Conservation (phyloP, 129 eudicot genomes). For the Escallonia herrerae region DNA sequence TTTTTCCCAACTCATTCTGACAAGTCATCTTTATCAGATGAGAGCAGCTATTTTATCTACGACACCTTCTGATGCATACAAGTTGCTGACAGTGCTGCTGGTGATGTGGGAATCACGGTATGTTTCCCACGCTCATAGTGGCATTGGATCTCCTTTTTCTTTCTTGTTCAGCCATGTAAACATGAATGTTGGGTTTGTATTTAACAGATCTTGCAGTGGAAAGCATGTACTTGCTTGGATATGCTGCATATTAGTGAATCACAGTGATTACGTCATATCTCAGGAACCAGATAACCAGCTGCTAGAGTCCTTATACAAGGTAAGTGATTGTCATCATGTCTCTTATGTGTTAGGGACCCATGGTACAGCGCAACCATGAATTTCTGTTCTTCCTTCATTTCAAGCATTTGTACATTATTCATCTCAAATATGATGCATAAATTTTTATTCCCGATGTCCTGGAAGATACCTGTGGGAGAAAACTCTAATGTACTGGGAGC, state of each 20-base stretch:
- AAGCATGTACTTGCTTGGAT: constrained; percentile 77
- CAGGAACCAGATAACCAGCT: constrained; percentile 54
- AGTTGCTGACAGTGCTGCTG: constrained; percentile 47
- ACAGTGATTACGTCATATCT: constrained; percentile 42
- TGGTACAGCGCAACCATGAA: no score
- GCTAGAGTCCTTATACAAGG: constrained; percentile 70
- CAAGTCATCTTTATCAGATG: constrained; percentile 39
- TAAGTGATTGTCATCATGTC: constrained; percentile 9
- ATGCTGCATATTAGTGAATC: constrained; percentile 54
- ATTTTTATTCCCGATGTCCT: no score
- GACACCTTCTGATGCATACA: constrained; percentile 53
- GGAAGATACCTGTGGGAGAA: no score
- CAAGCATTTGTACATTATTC: no score
- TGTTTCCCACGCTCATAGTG: constrained; percentile 2
- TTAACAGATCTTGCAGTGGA: constrained; percentile 52
- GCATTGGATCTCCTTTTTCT: background rate
- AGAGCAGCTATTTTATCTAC: constrained; percentile 49
- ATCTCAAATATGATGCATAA: no score
- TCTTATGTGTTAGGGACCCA: no score
- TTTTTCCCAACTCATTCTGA: constrained; percentile 10
- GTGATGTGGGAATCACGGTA: constrained; percentile 66
- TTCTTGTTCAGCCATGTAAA: background rate
- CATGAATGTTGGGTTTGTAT: background rate
- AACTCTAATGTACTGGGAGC: no score
- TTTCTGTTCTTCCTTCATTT: no score